Conservation (phyloP, 768 basidiomycete species). For the Crassisporium funariophilum region DNA sequence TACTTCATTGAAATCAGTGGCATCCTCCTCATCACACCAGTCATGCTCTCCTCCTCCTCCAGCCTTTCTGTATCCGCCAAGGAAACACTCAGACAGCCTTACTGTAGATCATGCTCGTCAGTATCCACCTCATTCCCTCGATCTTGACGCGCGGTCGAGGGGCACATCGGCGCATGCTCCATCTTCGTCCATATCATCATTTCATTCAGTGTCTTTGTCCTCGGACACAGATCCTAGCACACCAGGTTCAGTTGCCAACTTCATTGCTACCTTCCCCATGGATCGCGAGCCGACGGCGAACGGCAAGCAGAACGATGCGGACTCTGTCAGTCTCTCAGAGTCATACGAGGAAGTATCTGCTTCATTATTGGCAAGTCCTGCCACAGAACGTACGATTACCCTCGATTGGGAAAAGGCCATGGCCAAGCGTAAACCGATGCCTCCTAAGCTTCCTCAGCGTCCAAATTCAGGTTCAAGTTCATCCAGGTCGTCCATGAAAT, state of each 20-base stretch:
- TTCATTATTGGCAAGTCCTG: slow-evolving; percentile 55
- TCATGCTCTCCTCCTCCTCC: slow-evolving; percentile 19
- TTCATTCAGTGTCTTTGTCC: slow-evolving; percentile 82
- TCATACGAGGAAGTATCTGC: slow-evolving; percentile 73
- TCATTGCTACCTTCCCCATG: slow-evolving; percentile 48
- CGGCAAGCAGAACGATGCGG: slow-evolving; percentile 39
- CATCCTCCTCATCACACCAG: slow-evolving; percentile 41
- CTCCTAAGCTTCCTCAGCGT: slow-evolving; percentile 53
- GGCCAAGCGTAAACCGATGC: slow-evolving; percentile 33
- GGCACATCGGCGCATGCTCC: slow-evolving; percentile 47
- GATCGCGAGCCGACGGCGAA: slow-evolving; percentile 37
- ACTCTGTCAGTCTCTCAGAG: slow-evolving; percentile 62
- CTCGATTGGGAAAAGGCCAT: slow-evolving; percentile 56
- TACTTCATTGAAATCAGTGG: slow-evolving; percentile 43
- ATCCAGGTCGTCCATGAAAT: slow-evolving; percentile 24
- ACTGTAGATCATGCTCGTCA: slow-evolving; percentile 59
- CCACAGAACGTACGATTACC: slow-evolving; percentile 39
- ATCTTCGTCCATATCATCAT: slow-evolving; percentile 77
- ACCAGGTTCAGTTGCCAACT: slow-evolving; percentile 43
- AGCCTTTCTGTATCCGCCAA: slow-evolving; percentile 33
- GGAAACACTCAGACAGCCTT: slow-evolving; percentile 44
- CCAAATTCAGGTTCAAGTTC: slow-evolving; percentile 43
- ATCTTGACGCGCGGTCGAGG: slow-evolving; percentile 33
- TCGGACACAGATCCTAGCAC: slow-evolving; percentile 55
- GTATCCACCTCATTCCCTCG: slow-evolving; percentile 51